Base-by-base conservation (phyloP, 805 yeast species). In the Myxozyma neotropica region DNA sequence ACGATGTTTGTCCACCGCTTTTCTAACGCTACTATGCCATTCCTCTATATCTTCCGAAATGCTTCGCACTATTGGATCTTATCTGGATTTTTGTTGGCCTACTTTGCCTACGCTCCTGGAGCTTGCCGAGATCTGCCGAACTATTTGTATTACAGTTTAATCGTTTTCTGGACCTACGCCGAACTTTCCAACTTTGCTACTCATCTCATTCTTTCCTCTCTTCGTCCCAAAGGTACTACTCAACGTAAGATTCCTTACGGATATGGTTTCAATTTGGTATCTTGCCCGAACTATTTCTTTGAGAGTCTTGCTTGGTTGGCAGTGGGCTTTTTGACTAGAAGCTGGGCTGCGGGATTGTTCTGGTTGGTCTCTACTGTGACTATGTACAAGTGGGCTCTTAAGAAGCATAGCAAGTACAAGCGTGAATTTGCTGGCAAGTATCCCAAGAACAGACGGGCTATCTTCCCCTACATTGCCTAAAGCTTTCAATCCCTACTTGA, bases 221-320 rank as follows among this genome's bases (percentile, higher is more conserved):
- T 88, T 63, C 60, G 68, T 12, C 67, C 68, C 10, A 58, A 57
- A 35, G 68, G 68, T 17, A 54, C 65, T 23, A 56, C 53, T 4
- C 84, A 80, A 60, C 86, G 87, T 66, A 81, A 77, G 52, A 87
- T 88, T 67, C 95, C 98, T 21, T 78, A 79, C 62, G 97, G 96
- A 21, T 95, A 89, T 67, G 88, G 93, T 7, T 94, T 94, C 72
- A 79, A 82, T 60, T 73, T 79, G 57, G 88, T 93, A 38, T 85
- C 94, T 15, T 88, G 89, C 74, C 99, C 99, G 67, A 94, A 94
- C 77, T 94, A 94, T 74, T 87, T 90, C 66, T 93, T 91, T 72
- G 99, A 94, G 78, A 76, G 83, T 44, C 74, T 87, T 68, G 78
- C 85, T 1, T 94, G 97, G 96, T 70, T 86, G 1, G 74, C 81